A percentile compares a stretch with the other conserved stretches of the same genome.
These are phyloP conservation scores for Chenopodium album DNA, from an alignment of 148 eudicot species.

Conservation along the genomic window DNA sequence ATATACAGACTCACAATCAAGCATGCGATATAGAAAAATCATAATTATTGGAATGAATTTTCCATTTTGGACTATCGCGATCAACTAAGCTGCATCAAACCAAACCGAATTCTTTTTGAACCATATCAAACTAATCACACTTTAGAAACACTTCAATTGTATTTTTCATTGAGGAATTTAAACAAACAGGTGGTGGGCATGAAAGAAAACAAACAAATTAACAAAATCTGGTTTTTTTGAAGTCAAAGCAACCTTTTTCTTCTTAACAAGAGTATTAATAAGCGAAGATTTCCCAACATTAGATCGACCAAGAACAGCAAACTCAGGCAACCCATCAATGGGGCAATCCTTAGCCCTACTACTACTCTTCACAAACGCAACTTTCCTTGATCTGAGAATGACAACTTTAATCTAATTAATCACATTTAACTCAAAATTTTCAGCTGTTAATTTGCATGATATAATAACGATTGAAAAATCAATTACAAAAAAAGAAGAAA, in stretches of 20 bases:
- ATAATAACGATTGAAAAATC: not conserved
- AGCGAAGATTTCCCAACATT: conserved; percentile 95
- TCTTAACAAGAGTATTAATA: conserved; percentile 66
- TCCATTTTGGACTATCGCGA: no score
- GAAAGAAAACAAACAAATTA: conserved; percentile 21
- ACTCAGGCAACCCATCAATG: conserved; percentile 66
- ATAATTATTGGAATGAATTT: no score
- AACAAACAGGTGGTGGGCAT: not conserved
- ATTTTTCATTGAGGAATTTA: not conserved
- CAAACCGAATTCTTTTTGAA: no score
- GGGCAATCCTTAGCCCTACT: conserved; percentile 73
- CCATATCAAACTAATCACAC: no score
- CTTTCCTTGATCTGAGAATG: conserved; percentile 77
- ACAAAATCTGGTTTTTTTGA: conserved; percentile 78
- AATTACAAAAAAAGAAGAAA: not conserved
- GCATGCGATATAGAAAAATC: no score
- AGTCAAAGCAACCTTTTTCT: conserved; percentile 86
- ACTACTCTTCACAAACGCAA: conserved; percentile 76
- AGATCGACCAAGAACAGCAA: conserved; percentile 86
- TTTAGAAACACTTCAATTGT: not conserved
- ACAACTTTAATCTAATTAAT: conserved; percentile 28
- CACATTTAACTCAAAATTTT: not conserved
- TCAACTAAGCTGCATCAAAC: no score
- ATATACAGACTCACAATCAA: not conserved
- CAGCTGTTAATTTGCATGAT: not conserved